These are phyloP conservation scores for Nakazawaea sp. DNA, from an alignment of 805 yeast species.

Conservation along the genomic window DNA sequence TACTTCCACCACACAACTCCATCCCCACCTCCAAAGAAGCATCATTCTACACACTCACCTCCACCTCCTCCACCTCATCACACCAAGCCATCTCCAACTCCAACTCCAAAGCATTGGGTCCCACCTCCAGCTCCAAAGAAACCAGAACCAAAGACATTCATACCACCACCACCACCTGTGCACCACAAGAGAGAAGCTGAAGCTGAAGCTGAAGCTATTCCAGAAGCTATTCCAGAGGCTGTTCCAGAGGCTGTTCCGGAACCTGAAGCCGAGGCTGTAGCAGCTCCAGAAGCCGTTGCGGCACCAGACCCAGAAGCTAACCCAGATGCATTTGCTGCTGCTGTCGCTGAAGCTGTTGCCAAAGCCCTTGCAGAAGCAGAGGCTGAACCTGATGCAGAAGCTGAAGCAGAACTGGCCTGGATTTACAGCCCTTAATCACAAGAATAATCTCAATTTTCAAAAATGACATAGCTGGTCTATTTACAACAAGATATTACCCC, in stretches of 20 bases:
- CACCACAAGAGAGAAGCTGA: slow-evolving; percentile 11
- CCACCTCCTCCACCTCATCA: too few species aligned
- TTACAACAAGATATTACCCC: too few species aligned
- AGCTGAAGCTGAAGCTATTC: slow-evolving; percentile 6
- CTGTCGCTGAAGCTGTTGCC: slow-evolving; percentile 4
- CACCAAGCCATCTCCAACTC: too few species aligned
- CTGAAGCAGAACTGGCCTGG: not conserved
- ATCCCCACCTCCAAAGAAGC: too few species aligned
- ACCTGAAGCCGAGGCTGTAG: not conserved
- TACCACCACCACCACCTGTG: slow-evolving; percentile 1
- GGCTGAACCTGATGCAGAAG: not conserved
- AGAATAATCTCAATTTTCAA: too few species aligned
- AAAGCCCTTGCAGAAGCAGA: slow-evolving; percentile 1
- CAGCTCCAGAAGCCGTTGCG: not conserved
- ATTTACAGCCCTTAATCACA: slow-evolving; percentile 2
- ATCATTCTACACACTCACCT: too few species aligned
- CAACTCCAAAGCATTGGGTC: too few species aligned
- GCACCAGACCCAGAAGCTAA: not conserved
- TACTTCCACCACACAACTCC: too few species aligned
- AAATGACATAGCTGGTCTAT: too few species aligned
- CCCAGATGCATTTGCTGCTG: slow-evolving; percentile 2
- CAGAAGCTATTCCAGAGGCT: slow-evolving; percentile 7
- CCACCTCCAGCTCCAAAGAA: not conserved
- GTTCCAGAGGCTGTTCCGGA: slow-evolving; percentile 4
- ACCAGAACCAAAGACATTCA: not conserved